Conservation (phyloP, 2,329 filamentous ascomycete species). For the Dactylellina sp. region DNA sequence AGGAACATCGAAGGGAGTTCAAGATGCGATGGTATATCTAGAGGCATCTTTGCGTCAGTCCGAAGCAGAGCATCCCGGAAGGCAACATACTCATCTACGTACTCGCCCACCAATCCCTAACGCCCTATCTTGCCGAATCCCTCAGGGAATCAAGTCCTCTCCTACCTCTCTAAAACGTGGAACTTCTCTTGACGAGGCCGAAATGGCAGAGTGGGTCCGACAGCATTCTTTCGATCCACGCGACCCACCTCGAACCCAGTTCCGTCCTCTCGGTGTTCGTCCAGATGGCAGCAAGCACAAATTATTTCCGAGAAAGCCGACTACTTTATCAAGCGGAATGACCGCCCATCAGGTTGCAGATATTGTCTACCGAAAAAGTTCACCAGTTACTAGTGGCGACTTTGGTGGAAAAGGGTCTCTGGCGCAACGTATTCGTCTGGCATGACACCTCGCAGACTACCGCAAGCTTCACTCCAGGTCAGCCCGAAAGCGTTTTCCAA, state of each 20-base stretch:
- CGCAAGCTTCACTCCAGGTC: background rate
- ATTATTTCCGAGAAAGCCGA: background rate
- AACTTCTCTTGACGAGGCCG: background rate
- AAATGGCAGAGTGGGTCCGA: background rate
- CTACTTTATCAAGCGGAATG: conserved; percentile 6
- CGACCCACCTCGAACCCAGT: background rate
- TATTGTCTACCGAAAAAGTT: conserved; percentile 8
- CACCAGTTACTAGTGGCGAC: background rate
- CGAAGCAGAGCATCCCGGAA: background rate
- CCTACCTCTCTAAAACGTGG: background rate
- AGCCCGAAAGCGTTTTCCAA: background rate
- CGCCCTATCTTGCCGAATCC: background rate
- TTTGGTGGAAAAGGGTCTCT: background rate
- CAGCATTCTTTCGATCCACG: conserved; percentile 2
- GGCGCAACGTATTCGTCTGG: background rate
- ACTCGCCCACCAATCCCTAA: too few relatives aligned
- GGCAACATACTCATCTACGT: background rate
- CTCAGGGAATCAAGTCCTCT: background rate
- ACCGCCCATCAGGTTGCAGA: conserved; percentile 17
- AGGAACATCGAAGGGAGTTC: conserved; percentile 2
- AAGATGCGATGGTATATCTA: conserved; percentile 29
- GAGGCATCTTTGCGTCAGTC: conserved; percentile 14
- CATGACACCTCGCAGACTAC: background rate
- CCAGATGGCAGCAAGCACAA: conserved; percentile 1
- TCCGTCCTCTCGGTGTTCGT: conserved; percentile 7